Evolutionary conservation across 1,139 yeast genomes (phyloP), one percentile per base, ranked within the genome.

Genomic region (Scheffersomyces illinoinensis): DNA sequence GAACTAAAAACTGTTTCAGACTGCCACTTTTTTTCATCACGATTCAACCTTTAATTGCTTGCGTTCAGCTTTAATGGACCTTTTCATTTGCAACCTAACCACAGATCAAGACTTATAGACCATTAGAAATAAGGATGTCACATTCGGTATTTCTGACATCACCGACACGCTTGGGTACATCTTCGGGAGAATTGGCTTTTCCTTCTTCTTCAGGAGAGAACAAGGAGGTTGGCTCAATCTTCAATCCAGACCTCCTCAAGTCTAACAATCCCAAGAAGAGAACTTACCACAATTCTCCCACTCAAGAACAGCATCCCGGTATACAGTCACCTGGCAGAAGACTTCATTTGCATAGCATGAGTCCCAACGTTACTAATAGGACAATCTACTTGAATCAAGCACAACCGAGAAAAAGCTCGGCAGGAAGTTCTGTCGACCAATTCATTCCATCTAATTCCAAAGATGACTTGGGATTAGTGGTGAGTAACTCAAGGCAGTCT

Each of bases 331-430:
- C 80, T 46, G 66, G 68, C 50, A 76, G 73, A 62, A 63, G 82
- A 60, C 66, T 68, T 47, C 71, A 73, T 58, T 70, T 79, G 55
- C 79, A 76, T 59, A 74, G 68, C 58, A 76, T 79, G 81, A 77
- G 82, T 68, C 82, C 83, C 23, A 79, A 79, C 61, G 79, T 78
- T n/a, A 59, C 74, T 6, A 69, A 72, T 48, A 72, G 70, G 61
- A 71, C 77, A 19, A 68, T 75, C 26, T 72, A 74, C 55, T 64
- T 71, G 55, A 66, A 64, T 50, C 61, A 62, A 59, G 54, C 53
- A 7, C 53, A 59, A 10, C 64, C 56, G 19, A 61, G 59, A 23
- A 61, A 59, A 52, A 50, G 49, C 43, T 53, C 57, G 18, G 57
- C 58, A 1, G 58, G 69, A 52, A 70, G 71, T 5, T 58, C 59